Evolutionary conservation across 805 yeast genomes (phyloP), one percentile per base, ranked within the genome.

Genomic region (Cyberlindnera euphorbiae): DNA sequence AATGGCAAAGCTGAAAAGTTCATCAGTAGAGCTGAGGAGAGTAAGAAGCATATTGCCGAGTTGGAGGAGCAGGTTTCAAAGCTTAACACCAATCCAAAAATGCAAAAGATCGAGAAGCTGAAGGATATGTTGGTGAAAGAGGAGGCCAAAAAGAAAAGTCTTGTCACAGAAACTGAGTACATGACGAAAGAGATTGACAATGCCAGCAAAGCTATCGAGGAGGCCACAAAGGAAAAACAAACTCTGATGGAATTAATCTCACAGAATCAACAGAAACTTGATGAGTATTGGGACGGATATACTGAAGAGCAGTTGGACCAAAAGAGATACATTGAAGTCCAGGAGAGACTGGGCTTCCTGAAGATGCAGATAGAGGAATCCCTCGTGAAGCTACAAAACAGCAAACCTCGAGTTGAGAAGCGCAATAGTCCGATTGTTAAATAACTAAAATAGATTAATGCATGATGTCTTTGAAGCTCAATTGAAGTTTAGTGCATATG

Each of bases 121-220:
- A 67, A 70, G 39, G 67, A 67, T 6, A 64, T 69, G 33, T 59
- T 80, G 3, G 58, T 62, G 22, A 66, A 58, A 19, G 57, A 69
- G 30, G 58, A 69, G n/a, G 58, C 62, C 11, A 68, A 67, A 42
- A 49, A 71, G 2, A 69, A 67, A 17, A 65, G 78, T 6, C 66
- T 68, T 28, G 55, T 57, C 2, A 75, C 74, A 24, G 95, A 87
- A 49, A 71, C 67, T 30, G 73, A 64, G 33, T 88, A 83, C 56
- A 81, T 79, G 76, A 50, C 57, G 8, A 65, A 63, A 21, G 90
- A 84, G 53, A 69, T 75, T 21, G 59, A 58, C 14, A 71, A 77
- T 34, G 82, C 87, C 0, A 47, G 55, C 9, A 59, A 57, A 8
- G 70, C 87, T 0, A 65, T 71, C 0, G 44, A 45, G 10, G 81